Evolutionary conservation across 768 basidiomycete species (phyloP), one percentile per base, ranked within the genome.

Genomic region (Clitopilus hobsonii): DNA sequence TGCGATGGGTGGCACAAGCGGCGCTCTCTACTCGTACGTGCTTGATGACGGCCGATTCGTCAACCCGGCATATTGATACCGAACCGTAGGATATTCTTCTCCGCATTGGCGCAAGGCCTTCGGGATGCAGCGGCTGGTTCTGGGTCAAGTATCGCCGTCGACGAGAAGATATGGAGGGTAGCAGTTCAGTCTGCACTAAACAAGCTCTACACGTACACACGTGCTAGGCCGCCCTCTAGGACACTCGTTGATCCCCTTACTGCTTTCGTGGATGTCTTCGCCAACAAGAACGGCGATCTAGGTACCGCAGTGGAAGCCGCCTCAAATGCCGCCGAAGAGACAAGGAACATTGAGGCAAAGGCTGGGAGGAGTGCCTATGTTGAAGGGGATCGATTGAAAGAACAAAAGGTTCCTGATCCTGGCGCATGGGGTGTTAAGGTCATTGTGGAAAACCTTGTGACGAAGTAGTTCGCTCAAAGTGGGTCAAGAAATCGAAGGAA

Each of bases 161-260:
- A 81, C 1, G 67, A 71, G 3, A 71, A 77, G 26, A 72, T 78
- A 8, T 95, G 91, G 91, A 69, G 75, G 20, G 56, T 62, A 22
- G 85, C 89, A 4, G 77, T 91, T 49, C 63, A 69, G 5, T 70
- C 72, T 2, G 86, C 91, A 16, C 76, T 88, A 18, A 63, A 65
- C 20, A 82, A 81, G 58, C 71, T 94, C 32, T 91, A 86, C 69
- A 84, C 82, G 11, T 93, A 96, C 73, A 97, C 94, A 3, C 86
- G 85, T 25, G 94, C 94, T 13, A 85, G 94, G 24, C 87, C 88
- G 2, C 94, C 94, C 3, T 92, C 90, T 1, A 85, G 94, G 62
- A 97, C 94, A 6, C 84, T 98, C 29, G 80, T 98, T n/a, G 94
- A 98, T 70, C 93, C 94, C 6, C 79, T 98, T 20, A 78, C 82